Percentiles rank a stretch among this genome's conserved stretches.
Conservation (phyloP, 352 stramenopile genomes). For the Phytopythium boreale region DNA sequence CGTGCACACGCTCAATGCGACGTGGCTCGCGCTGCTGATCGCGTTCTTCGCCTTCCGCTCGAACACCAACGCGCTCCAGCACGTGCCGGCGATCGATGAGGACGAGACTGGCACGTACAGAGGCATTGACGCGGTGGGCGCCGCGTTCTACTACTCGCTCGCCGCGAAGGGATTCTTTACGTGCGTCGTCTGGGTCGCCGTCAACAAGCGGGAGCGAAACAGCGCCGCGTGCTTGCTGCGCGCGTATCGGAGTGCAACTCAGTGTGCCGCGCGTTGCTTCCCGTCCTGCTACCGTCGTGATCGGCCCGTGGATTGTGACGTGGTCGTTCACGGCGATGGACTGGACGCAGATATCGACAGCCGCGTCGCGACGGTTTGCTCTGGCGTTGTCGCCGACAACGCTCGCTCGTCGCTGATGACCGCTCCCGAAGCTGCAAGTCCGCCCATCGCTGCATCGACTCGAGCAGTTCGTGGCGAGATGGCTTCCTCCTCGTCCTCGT, state of each 20-base stretch:
- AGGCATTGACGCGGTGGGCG: slow-evolving; percentile 37
- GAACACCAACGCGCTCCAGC: slow-evolving; percentile 29
- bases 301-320: neutral
- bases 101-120: neutral
- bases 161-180: slow-evolving; percentile 63
- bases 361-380: slow-evolving; percentile 2
- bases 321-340: neutral
- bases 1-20: slow-evolving; percentile 63
- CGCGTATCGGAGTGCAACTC: neutral
- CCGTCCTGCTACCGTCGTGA: neutral
- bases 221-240: slow-evolving; percentile 11
- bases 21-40: slow-evolving; percentile 59
- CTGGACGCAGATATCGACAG: neutral
- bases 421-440: neutral
- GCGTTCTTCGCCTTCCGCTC: slow-evolving; percentile 64
- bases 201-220: slow-evolving; percentile 48
- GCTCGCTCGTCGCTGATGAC: neutral
- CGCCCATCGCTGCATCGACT: too few relatives aligned
- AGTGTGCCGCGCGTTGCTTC: neutral
- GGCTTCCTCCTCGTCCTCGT: neutral
- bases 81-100: slow-evolving; percentile 24
- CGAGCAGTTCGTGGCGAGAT: neutral
- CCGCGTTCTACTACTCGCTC: slow-evolving; percentile 58
- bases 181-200: slow-evolving; percentile 57
- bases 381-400: neutral